Evolutionary conservation across 2,329 filamentous ascomycete species (phyloP).

Genomic region (Kalaharituber pfeilii): DNA sequence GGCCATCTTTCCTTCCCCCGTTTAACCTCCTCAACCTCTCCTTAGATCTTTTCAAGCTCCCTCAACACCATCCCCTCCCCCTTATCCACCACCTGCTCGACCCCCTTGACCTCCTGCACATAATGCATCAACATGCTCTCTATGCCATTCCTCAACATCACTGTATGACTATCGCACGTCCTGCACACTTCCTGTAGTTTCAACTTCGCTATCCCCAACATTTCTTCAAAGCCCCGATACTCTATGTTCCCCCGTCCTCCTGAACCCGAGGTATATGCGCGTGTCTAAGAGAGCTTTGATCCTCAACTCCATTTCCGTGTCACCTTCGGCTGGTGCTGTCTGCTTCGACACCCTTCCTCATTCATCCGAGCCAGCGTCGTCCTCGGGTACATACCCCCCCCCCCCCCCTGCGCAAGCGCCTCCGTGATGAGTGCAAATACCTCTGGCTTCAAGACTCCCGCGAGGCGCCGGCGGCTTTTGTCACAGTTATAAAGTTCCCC

Average conservation of each 20-base stretch:
- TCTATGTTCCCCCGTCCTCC: conserved; percentile 88
- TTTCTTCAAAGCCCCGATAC: conserved; percentile 56
- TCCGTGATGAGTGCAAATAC: conserved; percentile 92
- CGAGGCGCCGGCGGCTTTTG: conserved; percentile 93
- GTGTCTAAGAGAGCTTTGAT: conserved; percentile 97
- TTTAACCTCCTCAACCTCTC: conserved; percentile 51
- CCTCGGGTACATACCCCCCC: conserved; percentile 31
- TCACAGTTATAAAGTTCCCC: conserved; percentile 89
- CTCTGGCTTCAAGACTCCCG: conserved; percentile 90
- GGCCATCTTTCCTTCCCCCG: conserved; percentile 13
- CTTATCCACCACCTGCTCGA: conserved; percentile 75
- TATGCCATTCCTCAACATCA: conserved; percentile 93
- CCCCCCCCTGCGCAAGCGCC: conserved; percentile 65
- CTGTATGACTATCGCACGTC: conserved; percentile 91
- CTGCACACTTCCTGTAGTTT: conserved; percentile 86
- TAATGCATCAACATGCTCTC: conserved; percentile 98
- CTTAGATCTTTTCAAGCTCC: conserved; percentile 90
- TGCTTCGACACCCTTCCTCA: conserved; percentile 26
- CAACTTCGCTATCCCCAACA: conserved; percentile 64
- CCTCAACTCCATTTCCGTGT: conserved; percentile 90
- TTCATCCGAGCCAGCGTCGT: conserved; percentile 31
- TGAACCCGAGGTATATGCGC: conserved; percentile 81
- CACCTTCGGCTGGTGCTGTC: conserved; percentile 39
- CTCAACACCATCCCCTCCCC: conserved; percentile 75
- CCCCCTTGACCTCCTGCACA: conserved; percentile 84